Evolutionary conservation across 1,284 basidiomycete species (phyloP), one percentile per base, ranked within the genome.

Genomic region (Gomphus sp.): DNA sequence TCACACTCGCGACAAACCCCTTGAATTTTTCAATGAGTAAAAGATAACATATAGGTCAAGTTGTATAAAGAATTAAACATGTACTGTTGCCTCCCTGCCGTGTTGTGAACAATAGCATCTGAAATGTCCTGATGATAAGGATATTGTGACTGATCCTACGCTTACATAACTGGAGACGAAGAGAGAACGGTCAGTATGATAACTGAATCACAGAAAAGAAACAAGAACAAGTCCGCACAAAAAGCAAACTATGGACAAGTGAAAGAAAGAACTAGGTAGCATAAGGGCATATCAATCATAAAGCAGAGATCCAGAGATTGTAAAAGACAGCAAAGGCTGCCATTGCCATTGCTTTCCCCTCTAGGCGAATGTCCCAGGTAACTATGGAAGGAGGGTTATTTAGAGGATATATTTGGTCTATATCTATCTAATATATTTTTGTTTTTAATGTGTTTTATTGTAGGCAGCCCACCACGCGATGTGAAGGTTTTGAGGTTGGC

Each of bases 21-120:
- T 89, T 59, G 79, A 84, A 62, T 89, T 87, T 70, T 90, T 90
- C 77, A 82, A 87, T 66, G 84, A 86, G 72, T 87, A 62, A 65
- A 51, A 43, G 33, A 39, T 36, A 22, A 52, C 36, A 58, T 44
- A n/a, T 52, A n/a, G 11, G 3, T 18, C 3, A 39, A 4, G 3
- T 37, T 39, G 52, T 41, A 53, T 56, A 43, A 55, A 31, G 25
- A 41, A 47, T 52, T 4, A 51, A 14, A 53, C 16, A 34, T 58
- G 41, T 52, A 52, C 44, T 5, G 4, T 47, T 41, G 33, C 31
- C 9, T 22, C 2, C 44, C 6, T 33, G n/a, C 31, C 50, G 22
- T 34, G 31, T 52, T 25, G 36, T 33, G 18, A 52, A 43, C 41
- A 52, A 36, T 25, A 39, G 28, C 45, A 22, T 18, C 51, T 31